Percentiles rank a stretch among this genome's conserved stretches.
phyloP scores from a whole-genome alignment of 2,329 filamentous ascomycete genomes.

The Penicillium expansum region DNA sequence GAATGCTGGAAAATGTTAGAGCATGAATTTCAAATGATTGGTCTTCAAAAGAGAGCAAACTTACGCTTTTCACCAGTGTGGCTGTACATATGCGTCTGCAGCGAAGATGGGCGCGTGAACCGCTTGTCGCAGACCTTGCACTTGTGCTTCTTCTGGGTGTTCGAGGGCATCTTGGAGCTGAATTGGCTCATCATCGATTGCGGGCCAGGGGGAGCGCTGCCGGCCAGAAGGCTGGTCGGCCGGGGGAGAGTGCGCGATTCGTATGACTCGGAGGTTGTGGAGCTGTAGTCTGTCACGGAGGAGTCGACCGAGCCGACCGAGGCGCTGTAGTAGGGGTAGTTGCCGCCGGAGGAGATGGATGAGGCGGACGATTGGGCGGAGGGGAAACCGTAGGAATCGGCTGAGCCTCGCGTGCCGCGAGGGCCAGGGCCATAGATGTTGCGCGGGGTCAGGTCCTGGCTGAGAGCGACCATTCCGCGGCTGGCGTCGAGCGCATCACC shows the following conservation, averaged over 20 bases:
- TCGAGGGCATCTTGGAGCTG: slow-evolving; percentile 92
- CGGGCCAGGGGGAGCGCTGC: slow-evolving; percentile 72
- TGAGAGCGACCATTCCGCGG: slow-evolving; percentile 92
- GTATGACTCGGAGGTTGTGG: slow-evolving; percentile 77
- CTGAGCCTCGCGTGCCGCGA: slow-evolving; percentile 64
- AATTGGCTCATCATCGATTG: slow-evolving; percentile 99
- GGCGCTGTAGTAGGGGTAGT: slow-evolving; percentile 81
- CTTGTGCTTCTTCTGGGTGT: slow-evolving; percentile 98
- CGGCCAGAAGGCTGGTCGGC: slow-evolving; percentile 63
- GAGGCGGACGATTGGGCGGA: slow-evolving; percentile 87
- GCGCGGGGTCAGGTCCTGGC: slow-evolving; percentile 82
- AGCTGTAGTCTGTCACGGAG: slow-evolving; percentile 89
- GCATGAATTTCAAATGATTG: not conserved
- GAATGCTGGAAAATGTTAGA: slow-evolving; percentile 63
- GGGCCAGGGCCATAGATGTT: slow-evolving; percentile 81
- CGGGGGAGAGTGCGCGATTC: slow-evolving; percentile 83
- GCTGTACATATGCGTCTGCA: slow-evolving; percentile 98
- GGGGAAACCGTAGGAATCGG: slow-evolving; percentile 89
- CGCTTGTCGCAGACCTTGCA: slow-evolving; percentile 99
- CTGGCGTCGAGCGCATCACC: slow-evolving; percentile 89
- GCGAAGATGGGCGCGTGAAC: slow-evolving; percentile 87
- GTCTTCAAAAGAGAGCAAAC: slow-evolving; percentile 42
- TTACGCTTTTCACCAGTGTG: slow-evolving; percentile 97
- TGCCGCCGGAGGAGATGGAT: slow-evolving; percentile 79
- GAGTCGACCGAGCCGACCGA: slow-evolving; percentile 68